phyloP scores from a whole-genome alignment of 495 filamentous ascomycete species.

The Penicillium samsonianum region DNA sequence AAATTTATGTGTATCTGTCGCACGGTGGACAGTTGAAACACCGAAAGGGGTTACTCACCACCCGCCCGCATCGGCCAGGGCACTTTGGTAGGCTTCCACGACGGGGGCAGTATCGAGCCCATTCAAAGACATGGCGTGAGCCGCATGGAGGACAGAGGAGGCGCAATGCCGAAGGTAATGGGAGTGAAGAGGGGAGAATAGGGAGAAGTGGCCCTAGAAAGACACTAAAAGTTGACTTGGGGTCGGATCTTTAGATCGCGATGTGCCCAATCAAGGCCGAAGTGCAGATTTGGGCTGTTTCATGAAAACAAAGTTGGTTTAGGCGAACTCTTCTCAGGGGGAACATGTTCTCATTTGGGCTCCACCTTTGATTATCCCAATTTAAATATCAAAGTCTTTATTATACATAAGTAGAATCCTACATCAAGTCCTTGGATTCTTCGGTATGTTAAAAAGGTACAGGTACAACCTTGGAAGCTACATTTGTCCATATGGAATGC shows the following conservation, averaged over 20 bases:
- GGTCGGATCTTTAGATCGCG: conserved; percentile 30
- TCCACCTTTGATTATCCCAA: conserved; percentile 33
- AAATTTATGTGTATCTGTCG: neutral
- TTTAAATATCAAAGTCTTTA: conserved; percentile 13
- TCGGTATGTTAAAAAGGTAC: too few relatives aligned
- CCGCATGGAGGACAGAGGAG: conserved; percentile 40
- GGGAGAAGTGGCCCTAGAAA: conserved; percentile 11
- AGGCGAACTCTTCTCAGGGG: conserved; percentile 25
- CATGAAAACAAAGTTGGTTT: conserved; percentile 8
- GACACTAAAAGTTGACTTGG: conserved; percentile 9
- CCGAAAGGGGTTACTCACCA: conserved; percentile 65
- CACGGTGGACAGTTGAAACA: conserved; percentile 11
- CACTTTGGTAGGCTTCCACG: conserved; percentile 79
- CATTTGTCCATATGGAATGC: too few relatives aligned
- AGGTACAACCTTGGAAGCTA: too few relatives aligned
- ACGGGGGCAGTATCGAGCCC: conserved; percentile 83
- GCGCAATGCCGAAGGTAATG: conserved; percentile 17
- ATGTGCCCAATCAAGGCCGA: conserved; percentile 21
- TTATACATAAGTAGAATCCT: too few relatives aligned
- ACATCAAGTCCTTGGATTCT: too few relatives aligned
- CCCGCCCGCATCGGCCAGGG: conserved; percentile 83
- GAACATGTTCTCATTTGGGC: conserved; percentile 18
- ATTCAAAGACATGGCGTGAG: conserved; percentile 87
- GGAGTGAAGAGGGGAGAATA: conserved; percentile 11
- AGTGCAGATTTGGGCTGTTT: neutral